A percentile compares a stretch with the other conserved stretches of the same genome.
Conservation (phyloP, 2,329 filamentous ascomycete genomes). For the Apiospora rasikravindrae region DNA sequence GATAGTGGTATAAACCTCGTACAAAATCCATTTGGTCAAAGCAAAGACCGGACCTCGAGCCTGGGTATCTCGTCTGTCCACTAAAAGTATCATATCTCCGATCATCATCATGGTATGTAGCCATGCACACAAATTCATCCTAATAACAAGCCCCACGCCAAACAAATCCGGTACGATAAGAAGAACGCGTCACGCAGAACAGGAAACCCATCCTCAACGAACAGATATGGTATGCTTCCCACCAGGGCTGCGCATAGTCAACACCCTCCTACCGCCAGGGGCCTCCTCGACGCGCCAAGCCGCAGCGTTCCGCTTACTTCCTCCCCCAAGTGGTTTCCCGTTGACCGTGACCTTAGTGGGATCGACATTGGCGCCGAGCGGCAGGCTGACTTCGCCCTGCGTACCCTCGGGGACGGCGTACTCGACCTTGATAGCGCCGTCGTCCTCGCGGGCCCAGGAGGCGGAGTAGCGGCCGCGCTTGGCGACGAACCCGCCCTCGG, state of each 20-base stretch:
- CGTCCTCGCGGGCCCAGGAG: constrained; percentile 32
- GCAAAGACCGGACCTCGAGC: background rate
- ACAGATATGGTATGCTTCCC: constrained; percentile 1
- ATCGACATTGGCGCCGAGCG: constrained; percentile 23
- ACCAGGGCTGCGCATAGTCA: background rate
- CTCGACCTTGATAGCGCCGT: constrained; percentile 29
- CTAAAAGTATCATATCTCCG: background rate
- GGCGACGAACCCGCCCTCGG: constrained; percentile 48
- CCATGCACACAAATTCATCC: background rate
- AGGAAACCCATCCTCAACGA: background rate
- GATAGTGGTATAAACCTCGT: background rate
- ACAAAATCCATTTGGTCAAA: background rate
- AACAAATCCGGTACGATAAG: background rate
- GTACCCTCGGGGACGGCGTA: constrained; percentile 35
- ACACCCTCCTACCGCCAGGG: background rate
- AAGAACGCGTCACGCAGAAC: background rate
- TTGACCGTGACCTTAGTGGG: constrained; percentile 2
- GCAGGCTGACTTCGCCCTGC: constrained; percentile 32
- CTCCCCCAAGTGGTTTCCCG: background rate
- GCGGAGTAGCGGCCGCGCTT: constrained; percentile 44
- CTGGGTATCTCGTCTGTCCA: constrained; percentile 5
- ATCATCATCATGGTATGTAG: background rate
- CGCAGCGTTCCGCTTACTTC: background rate
- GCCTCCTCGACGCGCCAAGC: background rate
- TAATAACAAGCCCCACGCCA: background rate